These are phyloP conservation scores for Nyssa sinensis DNA, from an alignment of 148 eudicot genomes.

Conservation along the genomic window DNA sequence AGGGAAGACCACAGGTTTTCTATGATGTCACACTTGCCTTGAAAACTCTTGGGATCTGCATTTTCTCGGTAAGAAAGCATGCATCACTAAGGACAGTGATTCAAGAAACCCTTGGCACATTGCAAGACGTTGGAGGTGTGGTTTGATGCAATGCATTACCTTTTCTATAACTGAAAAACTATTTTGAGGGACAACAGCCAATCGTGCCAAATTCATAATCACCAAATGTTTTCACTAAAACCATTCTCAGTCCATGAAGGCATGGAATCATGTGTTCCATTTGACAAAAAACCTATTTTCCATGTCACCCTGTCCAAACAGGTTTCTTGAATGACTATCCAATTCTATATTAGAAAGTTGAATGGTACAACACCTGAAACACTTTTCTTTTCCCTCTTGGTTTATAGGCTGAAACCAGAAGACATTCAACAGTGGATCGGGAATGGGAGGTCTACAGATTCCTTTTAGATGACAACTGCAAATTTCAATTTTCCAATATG, in stretches of 20 bases:
- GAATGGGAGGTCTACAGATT: conserved; percentile 89
- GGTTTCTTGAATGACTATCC: background rate
- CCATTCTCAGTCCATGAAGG: too few relatives aligned
- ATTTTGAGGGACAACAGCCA: background rate
- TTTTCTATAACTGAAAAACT: background rate
- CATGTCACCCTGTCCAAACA: background rate
- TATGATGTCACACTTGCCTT: conserved; percentile 71
- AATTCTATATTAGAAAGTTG: too few relatives aligned
- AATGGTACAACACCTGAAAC: too few relatives aligned
- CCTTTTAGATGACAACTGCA: conserved; percentile 63
- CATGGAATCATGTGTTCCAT: background rate
- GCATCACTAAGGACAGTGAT: background rate
- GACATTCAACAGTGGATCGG: conserved; percentile 58
- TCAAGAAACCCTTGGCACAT: background rate
- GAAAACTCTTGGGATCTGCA: conserved; percentile 69
- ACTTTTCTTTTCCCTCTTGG: background rate
- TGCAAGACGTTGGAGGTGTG: background rate
- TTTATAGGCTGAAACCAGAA: conserved; percentile 77
- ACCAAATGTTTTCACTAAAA: too few relatives aligned
- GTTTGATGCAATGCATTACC: too few relatives aligned
- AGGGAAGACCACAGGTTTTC: conserved; percentile 78
- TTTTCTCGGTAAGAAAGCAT: conserved; percentile 66
- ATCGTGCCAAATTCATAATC: background rate
- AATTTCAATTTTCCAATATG: conserved; percentile 38
- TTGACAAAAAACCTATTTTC: background rate